These are phyloP conservation scores for Geoglossum cookeanum DNA, from an alignment of 2,329 filamentous ascomycete species.

Conservation along the genomic window DNA sequence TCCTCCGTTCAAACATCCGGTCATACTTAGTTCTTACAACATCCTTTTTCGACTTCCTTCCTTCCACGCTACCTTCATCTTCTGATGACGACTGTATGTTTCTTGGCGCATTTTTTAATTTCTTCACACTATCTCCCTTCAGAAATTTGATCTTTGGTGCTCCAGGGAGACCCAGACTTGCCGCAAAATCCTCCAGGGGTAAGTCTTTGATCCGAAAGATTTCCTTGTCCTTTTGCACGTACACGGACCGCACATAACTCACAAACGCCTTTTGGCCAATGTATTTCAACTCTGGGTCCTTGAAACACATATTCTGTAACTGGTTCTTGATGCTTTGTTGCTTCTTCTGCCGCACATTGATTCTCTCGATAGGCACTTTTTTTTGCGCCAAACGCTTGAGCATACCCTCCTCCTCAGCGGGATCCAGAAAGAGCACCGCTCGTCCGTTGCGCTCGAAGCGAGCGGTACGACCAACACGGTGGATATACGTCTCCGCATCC, in stretches of 20 bases:
- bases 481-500: slow-evolving; percentile 93
- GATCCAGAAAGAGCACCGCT: slow-evolving; percentile 80
- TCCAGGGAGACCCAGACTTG: slow-evolving; percentile 73
- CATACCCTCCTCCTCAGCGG: slow-evolving; percentile 87
- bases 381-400: slow-evolving; percentile 66
- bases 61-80: slow-evolving; percentile 33
- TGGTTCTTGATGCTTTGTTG: slow-evolving; percentile 70
- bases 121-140: slow-evolving; percentile 75
- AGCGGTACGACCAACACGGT: slow-evolving; percentile 87
- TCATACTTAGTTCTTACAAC: slow-evolving; percentile 87
- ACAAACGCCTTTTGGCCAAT: slow-evolving; percentile 91
- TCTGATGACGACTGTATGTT: slow-evolving; percentile 38
- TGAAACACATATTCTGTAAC: slow-evolving; percentile 87
- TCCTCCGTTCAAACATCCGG: slow-evolving; percentile 91
- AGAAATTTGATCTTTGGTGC: slow-evolving; percentile 85
- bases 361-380: slow-evolving; percentile 72
- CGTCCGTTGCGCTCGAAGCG: slow-evolving; percentile 74
- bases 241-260: slow-evolving; percentile 68
- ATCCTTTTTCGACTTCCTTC: slow-evolving; percentile 38
- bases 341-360: slow-evolving; percentile 77
- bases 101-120: slow-evolving; percentile 68
- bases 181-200: slow-evolving; percentile 68
- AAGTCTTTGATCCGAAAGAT: slow-evolving; percentile 72
- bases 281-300: slow-evolving; percentile 85
- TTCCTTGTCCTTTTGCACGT: slow-evolving; percentile 80